phyloP scores from a whole-genome alignment of 495 filamentous ascomycete species.

The Podospora comata region DNA sequence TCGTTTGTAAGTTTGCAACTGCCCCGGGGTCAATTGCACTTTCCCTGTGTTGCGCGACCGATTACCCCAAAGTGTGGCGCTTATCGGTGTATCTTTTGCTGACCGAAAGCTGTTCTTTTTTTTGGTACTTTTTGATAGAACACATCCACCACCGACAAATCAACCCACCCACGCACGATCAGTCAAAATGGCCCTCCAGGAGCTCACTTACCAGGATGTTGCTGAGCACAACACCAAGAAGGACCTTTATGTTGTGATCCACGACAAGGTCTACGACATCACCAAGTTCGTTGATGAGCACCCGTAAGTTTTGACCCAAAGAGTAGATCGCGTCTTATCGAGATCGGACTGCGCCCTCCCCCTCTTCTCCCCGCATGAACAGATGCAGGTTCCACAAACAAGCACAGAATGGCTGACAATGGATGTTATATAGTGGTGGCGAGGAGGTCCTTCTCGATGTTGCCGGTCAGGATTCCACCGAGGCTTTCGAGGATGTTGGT shows the following conservation, averaged over 20 bases:
- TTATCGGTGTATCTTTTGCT: constrained; percentile 11
- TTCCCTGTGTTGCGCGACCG: background rate
- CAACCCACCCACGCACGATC: background rate
- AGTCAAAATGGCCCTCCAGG: constrained; percentile 62
- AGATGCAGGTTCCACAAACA: background rate
- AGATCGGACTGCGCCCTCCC: background rate
- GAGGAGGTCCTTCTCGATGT: constrained; percentile 98
- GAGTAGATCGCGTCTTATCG: background rate
- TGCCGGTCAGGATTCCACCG: constrained; percentile 92
- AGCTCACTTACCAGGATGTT: constrained; percentile 82
- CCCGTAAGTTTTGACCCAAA: constrained; percentile 67
- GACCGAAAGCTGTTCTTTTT: constrained; percentile 23
- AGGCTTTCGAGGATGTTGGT: constrained; percentile 99
- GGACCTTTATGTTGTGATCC: constrained; percentile 86
- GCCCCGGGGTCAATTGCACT: background rate
- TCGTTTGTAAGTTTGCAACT: background rate
- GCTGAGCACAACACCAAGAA: constrained; percentile 90
- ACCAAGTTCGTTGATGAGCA: constrained; percentile 95
- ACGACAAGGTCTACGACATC: constrained; percentile 93
- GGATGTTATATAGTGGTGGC: constrained; percentile 66
- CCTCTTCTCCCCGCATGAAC: background rate
- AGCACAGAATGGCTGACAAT: constrained; percentile 18
- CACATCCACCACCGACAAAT: constrained; percentile 13
- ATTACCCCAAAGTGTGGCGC: background rate
- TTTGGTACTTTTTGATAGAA: constrained; percentile 16